Evolutionary conservation across 1,284 basidiomycete genomes (phyloP).

Genomic region (Athelia sp.): DNA sequence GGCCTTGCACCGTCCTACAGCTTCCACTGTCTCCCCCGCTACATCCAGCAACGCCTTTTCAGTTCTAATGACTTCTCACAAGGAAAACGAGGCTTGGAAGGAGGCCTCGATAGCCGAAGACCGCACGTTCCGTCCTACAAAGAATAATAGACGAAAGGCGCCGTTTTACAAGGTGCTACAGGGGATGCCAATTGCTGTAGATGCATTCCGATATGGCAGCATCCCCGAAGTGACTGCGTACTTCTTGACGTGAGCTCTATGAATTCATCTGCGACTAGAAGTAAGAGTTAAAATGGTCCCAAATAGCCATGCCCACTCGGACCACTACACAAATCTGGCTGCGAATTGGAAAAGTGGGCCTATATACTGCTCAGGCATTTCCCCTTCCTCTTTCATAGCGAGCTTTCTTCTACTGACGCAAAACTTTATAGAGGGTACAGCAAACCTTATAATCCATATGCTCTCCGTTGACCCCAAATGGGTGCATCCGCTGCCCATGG

Average conservation of each 20-base stretch:
- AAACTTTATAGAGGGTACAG: constrained; percentile 59
- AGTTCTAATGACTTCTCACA: constrained; percentile 77
- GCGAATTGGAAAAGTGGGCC: constrained; percentile 86
- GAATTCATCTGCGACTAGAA: constrained; percentile 3
- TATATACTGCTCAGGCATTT: constrained; percentile 92
- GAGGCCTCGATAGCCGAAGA: constrained; percentile 61
- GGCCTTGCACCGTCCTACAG: constrained; percentile 4
- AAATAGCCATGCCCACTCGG: constrained; percentile 85
- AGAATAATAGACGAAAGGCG: constrained; percentile 61
- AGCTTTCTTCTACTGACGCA: constrained; percentile 1
- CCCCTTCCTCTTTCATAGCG: constrained; percentile 1
- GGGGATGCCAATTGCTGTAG: constrained; percentile 96
- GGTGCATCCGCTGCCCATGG: constrained; percentile 83
- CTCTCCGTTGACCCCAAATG: constrained; percentile 84
- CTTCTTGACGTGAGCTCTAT: constrained; percentile 69
- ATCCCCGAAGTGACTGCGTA: constrained; percentile 87
- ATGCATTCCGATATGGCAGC: constrained; percentile 91
- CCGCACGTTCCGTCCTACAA: constrained; percentile 39
- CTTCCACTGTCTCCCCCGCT: too few relatives aligned
- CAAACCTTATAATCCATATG: constrained; percentile 87
- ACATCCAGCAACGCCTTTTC: constrained; percentile 61
- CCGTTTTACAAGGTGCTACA: constrained; percentile 96
- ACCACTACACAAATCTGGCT: constrained; percentile 90
- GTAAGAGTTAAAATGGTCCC: constrained; percentile 7
- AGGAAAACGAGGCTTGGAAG: constrained; percentile 81